These are phyloP conservation scores for Plasmodium sp. DNA, from an alignment of 169 alveolate species.

Conservation along the genomic window DNA sequence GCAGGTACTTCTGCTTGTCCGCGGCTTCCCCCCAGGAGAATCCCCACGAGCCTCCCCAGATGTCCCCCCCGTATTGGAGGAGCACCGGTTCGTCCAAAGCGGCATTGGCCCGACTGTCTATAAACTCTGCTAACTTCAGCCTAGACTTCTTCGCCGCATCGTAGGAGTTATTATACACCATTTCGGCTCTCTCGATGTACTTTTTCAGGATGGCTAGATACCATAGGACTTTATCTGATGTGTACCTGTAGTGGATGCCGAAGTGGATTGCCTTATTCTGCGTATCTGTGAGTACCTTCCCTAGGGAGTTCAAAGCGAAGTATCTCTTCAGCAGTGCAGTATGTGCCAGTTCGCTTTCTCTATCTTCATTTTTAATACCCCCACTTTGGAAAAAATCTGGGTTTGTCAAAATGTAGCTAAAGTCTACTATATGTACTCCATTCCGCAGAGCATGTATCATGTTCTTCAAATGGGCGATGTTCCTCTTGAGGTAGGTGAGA, in stretches of 20 bases:
- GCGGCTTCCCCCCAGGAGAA: constrained; percentile 7
- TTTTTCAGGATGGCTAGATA: constrained; percentile 1
- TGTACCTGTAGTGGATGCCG: neutral
- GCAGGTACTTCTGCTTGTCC: constrained; percentile 1
- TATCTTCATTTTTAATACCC: constrained; percentile 8
- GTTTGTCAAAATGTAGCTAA: constrained; percentile 13
- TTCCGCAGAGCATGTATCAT: neutral
- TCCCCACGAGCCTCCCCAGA: neutral
- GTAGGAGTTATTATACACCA: constrained; percentile 9
- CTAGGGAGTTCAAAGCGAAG: neutral
- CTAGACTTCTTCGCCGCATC: neutral
- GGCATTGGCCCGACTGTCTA: neutral
- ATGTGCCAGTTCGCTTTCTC: neutral
- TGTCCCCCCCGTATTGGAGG: constrained; percentile 6
- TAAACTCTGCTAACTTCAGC: neutral
- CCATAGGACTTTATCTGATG: constrained; percentile 2
- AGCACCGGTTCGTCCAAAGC: neutral
- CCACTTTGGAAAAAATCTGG: neutral
- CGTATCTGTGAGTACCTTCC: neutral
- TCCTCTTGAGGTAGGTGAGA: constrained; percentile 6
- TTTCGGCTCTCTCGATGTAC: neutral
- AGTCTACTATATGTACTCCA: neutral
- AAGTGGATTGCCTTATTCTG: neutral
- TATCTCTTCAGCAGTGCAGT: neutral
- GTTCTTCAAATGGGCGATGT: constrained; percentile 5